Evolutionary conservation across 2,329 filamentous ascomycete species (phyloP).

Genomic region (Verticillium zaregamsianum): DNA sequence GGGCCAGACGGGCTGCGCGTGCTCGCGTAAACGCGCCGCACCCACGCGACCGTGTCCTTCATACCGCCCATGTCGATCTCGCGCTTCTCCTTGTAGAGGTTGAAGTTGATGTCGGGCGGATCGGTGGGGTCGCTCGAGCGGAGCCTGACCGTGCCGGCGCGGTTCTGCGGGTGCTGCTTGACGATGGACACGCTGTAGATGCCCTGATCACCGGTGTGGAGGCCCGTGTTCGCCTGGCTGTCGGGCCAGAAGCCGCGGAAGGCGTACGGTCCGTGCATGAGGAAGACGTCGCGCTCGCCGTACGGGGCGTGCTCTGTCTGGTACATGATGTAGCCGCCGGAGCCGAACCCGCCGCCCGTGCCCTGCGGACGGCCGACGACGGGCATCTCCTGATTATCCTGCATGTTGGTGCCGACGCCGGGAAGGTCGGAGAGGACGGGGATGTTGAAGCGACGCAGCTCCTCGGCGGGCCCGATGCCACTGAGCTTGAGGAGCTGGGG

Average conservation of each 20-base stretch:
- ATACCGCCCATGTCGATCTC: slow-evolving; percentile 39
- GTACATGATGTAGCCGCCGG: slow-evolving; percentile 7
- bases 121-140: slow-evolving; percentile 54
- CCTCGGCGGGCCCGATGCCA: slow-evolving; percentile 39
- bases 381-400: slow-evolving; percentile 37
- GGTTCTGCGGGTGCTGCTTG: slow-evolving; percentile 29
- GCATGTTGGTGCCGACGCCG: slow-evolving; percentile 49
- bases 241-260: slow-evolving; percentile 52
- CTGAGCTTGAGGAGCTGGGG: slow-evolving; percentile 49
- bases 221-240: slow-evolving; percentile 33
- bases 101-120: slow-evolving; percentile 55
- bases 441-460: slow-evolving; percentile 40
- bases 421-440: slow-evolving; percentile 47
- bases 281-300: not conserved
- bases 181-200: slow-evolving; percentile 36
- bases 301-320: slow-evolving; percentile 1
- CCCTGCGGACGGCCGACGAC: slow-evolving; percentile 19
- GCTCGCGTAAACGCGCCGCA: slow-evolving; percentile 17
- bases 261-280: slow-evolving; percentile 31
- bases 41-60: slow-evolving; percentile 36
- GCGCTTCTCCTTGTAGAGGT: slow-evolving; percentile 37
- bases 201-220: slow-evolving; percentile 25
- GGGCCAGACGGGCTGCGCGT: slow-evolving; percentile 15
- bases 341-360: slow-evolving; percentile 10
- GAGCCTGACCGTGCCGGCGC: slow-evolving; percentile 52